Evolutionary conservation across 305 asterid species (phyloP).

Genomic region (Fraxinus albicans): DNA sequence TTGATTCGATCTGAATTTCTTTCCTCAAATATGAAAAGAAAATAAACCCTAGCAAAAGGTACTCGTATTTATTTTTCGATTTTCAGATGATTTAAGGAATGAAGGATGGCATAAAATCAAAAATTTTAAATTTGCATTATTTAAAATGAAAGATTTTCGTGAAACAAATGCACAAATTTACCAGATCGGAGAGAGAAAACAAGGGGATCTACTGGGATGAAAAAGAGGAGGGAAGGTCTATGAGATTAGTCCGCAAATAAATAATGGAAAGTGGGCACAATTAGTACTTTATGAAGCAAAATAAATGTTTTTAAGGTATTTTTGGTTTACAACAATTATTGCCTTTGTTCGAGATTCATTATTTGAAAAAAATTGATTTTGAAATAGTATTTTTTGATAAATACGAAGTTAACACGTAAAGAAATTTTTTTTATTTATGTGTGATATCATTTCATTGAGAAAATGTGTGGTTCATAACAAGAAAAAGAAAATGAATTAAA

Average conservation of each 20-base stretch:
- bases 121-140: background rate
- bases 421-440: too few species aligned
- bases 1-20: slow-evolving; percentile 27
- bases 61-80: background rate
- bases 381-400: too few species aligned
- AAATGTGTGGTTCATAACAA: too few species aligned
- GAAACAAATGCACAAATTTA: slow-evolving; percentile 12
- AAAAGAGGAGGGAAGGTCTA: slow-evolving; percentile 30
- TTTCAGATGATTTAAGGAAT: slow-evolving; percentile 2
- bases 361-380: too few species aligned
- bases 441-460: too few species aligned
- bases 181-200: slow-evolving; percentile 30
- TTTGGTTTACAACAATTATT: background rate
- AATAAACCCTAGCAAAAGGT: slow-evolving; percentile 1
- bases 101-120: background rate
- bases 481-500: too few species aligned
- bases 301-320: background rate
- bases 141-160: slow-evolving; percentile 9
- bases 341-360: too few species aligned
- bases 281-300: background rate
- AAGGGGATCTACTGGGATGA: slow-evolving; percentile 30
- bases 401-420: too few species aligned
- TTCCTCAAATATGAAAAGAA: slow-evolving; percentile 10
- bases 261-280: background rate
- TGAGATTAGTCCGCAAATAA: background rate